These are phyloP conservation scores for Forsythia suspensa DNA, from an alignment of 257 asterid species.

Conservation along the genomic window DNA sequence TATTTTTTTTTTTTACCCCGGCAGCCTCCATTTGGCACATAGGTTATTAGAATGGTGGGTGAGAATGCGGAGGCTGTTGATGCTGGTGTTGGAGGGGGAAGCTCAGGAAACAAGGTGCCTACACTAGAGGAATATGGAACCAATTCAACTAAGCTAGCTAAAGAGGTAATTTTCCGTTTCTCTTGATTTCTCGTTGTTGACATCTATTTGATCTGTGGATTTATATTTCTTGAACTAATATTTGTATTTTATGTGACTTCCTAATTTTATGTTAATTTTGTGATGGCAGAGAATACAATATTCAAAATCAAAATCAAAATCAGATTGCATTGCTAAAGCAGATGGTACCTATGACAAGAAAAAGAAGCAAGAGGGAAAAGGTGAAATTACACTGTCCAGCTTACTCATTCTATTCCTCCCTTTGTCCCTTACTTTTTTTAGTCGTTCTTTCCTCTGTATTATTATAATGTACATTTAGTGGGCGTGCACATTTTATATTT, in stretches of 20 bases:
- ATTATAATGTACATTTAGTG: neutral
- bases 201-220: neutral
- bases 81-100: too few relatives aligned
- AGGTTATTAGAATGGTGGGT: too few relatives aligned
- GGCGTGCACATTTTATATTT: neutral
- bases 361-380: slow-evolving; percentile 97
- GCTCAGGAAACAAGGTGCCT: too few relatives aligned
- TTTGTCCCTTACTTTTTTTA: neutral
- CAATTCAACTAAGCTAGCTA: too few relatives aligned
- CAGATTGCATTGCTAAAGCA: slow-evolving; percentile 96
- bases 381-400: slow-evolving; percentile 35
- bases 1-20: too few relatives aligned
- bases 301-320: slow-evolving; percentile 88
- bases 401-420: neutral
- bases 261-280: slow-evolving; percentile 2
- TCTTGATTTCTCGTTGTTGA: neutral
- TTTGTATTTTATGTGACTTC: neutral
- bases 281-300: slow-evolving; percentile 84
- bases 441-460: neutral
- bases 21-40: too few relatives aligned
- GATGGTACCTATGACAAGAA: slow-evolving; percentile 97
- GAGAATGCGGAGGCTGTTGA: too few relatives aligned
- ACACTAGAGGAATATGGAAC: too few relatives aligned
- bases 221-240: neutral
- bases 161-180: too few relatives aligned